Conservation (phyloP, 1,139 yeast species). For the Blastobotrys elegans region DNA sequence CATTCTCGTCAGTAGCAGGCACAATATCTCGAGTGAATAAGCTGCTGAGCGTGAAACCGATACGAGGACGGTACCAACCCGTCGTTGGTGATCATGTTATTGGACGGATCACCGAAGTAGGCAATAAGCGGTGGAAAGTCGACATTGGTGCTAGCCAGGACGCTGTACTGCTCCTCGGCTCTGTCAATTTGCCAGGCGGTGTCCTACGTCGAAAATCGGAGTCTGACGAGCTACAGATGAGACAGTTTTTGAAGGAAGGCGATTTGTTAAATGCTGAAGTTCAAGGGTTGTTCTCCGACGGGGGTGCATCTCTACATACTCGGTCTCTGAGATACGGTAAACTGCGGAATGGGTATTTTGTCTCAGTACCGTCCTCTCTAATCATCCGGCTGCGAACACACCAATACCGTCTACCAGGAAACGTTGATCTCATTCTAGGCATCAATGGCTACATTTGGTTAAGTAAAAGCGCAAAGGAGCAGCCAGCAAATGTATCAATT, state of each 20-base stretch:
- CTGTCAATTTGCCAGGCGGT: conserved; percentile 97
- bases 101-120: conserved; percentile 93
- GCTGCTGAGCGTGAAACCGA: conserved; percentile 76
- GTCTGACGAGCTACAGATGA: conserved; percentile 94
- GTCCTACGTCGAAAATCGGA: conserved; percentile 90
- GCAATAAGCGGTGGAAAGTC: conserved; percentile 92
- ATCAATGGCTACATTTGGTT: conserved; percentile 95
- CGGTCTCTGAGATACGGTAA: conserved; percentile 94
- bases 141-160: conserved; percentile 93
- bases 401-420: conserved; percentile 82
- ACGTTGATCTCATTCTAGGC: conserved; percentile 83
- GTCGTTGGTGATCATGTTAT: conserved; percentile 96
- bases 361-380: conserved; percentile 75
- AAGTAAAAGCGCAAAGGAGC: conserved; percentile 55
- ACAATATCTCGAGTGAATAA: conserved; percentile 81
- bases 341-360: conserved; percentile 81
- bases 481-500: conserved; percentile 50
- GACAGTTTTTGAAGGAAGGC: conserved; percentile 92
- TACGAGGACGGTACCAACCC: conserved; percentile 82
- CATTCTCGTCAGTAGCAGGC: conserved; percentile 93
- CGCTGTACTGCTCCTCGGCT: conserved; percentile 87
- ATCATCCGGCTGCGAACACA: conserved; percentile 83
- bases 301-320: conserved; percentile 91
- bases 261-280: conserved; percentile 95
- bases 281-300: conserved; percentile 82